Conservation (phyloP, 2,329 filamentous ascomycete species). For the Botrytis pseudocinerea region DNA sequence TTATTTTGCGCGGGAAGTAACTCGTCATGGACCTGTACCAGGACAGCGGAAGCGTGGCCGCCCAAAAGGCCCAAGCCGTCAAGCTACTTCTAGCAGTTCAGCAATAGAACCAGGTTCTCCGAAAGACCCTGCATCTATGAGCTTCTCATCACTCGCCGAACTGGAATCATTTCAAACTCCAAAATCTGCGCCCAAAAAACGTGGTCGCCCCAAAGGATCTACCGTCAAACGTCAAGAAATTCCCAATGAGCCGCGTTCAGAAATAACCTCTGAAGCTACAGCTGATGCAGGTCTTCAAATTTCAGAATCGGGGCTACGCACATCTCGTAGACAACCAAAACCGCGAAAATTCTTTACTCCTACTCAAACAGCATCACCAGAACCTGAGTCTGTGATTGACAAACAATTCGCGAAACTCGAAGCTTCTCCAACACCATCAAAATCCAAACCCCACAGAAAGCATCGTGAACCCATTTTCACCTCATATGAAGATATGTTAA, state of each 20-base stretch:
- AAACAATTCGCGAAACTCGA: not conserved
- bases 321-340: constrained; percentile 23
- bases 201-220: constrained; percentile 21
- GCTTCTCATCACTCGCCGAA: constrained; percentile 13
- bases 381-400: not conserved
- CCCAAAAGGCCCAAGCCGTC: not conserved
- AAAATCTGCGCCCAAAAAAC: constrained; percentile 14
- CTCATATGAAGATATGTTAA: constrained; percentile 24
- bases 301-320: constrained; percentile 12
- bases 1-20: constrained; percentile 1
- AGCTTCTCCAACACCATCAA: not conserved
- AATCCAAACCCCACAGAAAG: not conserved
- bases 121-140: not conserved
- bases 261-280: not conserved
- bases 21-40: not conserved
- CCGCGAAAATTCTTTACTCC: constrained; percentile 12
- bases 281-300: constrained; percentile 14
- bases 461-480: constrained; percentile 13
- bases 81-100: not conserved
- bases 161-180: constrained; percentile 8
- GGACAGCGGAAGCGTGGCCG: constrained; percentile 5
- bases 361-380: not conserved
- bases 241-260: not conserved
- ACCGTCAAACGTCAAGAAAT: constrained; percentile 7
- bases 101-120: not conserved